Evolutionary conservation across 2,329 filamentous ascomycete genomes (phyloP).

Genomic region (Talaromyces verruculosus): DNA sequence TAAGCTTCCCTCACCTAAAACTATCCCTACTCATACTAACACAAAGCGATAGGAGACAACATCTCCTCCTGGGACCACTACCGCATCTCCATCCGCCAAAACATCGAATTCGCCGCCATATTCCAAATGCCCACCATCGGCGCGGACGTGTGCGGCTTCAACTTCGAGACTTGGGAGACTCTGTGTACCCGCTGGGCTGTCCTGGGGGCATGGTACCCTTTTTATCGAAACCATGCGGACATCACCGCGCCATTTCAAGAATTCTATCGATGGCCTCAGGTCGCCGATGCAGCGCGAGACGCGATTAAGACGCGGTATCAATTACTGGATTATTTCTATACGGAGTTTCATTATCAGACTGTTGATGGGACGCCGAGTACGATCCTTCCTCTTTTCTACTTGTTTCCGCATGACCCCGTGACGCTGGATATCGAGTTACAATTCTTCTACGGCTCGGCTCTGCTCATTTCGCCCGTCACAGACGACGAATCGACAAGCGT

Average conservation of each 20-base stretch:
- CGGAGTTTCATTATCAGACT: slow-evolving; percentile 62
- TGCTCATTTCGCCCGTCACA: slow-evolving; percentile 60
- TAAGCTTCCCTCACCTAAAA: not conserved
- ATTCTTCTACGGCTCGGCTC: slow-evolving; percentile 59
- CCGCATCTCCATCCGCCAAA: slow-evolving; percentile 57
- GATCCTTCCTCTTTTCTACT: slow-evolving; percentile 69
- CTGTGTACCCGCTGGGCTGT: slow-evolving; percentile 73
- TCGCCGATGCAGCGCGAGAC: slow-evolving; percentile 63
- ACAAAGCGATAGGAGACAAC: slow-evolving; percentile 53
- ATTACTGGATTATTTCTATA: slow-evolving; percentile 77
- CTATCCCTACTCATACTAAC: not conserved
- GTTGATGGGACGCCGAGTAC: slow-evolving; percentile 61
- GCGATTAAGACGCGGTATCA: slow-evolving; percentile 71
- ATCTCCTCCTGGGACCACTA: slow-evolving; percentile 60
- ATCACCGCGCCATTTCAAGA: slow-evolving; percentile 60
- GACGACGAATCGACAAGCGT: slow-evolving; percentile 54
- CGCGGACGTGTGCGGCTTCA: slow-evolving; percentile 77
- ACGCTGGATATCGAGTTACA: slow-evolving; percentile 56
- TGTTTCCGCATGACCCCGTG: slow-evolving; percentile 60
- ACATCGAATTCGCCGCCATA: slow-evolving; percentile 62
- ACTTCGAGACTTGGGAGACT: slow-evolving; percentile 63
- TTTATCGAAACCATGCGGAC: slow-evolving; percentile 73
- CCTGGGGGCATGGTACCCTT: slow-evolving; percentile 70
- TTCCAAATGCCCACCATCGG: slow-evolving; percentile 69
- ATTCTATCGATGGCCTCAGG: slow-evolving; percentile 68